Conservation (phyloP, 2,329 filamentous ascomycete species). For the Ascochyta rabiei region DNA sequence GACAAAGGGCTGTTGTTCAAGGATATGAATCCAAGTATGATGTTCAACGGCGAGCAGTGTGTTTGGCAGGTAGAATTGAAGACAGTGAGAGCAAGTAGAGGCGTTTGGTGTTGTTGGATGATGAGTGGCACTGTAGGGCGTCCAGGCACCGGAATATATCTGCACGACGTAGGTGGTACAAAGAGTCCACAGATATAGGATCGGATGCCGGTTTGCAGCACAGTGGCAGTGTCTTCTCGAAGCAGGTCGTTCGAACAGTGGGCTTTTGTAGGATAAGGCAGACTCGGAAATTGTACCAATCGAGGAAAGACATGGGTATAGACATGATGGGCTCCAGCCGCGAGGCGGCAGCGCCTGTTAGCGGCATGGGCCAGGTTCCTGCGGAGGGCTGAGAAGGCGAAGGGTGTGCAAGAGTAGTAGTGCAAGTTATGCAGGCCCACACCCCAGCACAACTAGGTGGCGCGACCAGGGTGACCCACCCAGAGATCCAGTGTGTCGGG, state of each 20-base stretch:
- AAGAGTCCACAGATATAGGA: constrained; percentile 30
- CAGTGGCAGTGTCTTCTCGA: constrained; percentile 44
- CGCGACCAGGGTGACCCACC: constrained; percentile 28
- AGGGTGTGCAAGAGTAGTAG: constrained; percentile 23
- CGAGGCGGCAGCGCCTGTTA: constrained; percentile 46
- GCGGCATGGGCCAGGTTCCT: constrained; percentile 38
- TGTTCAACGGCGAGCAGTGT: constrained; percentile 12
- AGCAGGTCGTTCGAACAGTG: constrained; percentile 33
- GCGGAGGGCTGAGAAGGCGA: constrained; percentile 31
- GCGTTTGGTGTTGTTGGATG: constrained; percentile 19
- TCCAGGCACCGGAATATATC: constrained; percentile 40
- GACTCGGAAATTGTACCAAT: constrained; percentile 45
- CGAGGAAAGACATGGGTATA: constrained; percentile 31
- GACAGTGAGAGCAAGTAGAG: constrained; percentile 9
- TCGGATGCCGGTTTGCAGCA: constrained; percentile 34
- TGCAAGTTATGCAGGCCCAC: constrained; percentile 22
- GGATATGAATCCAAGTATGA: constrained; percentile 10
- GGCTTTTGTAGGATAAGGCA: constrained; percentile 46
- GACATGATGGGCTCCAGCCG: constrained; percentile 36
- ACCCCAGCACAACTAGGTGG: constrained; percentile 23
- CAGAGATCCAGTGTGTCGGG: constrained; percentile 36
- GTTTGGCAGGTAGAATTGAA: constrained; percentile 7
- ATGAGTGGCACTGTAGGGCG: constrained; percentile 30
- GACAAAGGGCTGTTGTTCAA: constrained; percentile 18
- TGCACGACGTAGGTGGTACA: constrained; percentile 28